These are phyloP conservation scores for Fraxinus sp. DNA, from an alignment of 305 asterid species.

Conservation along the genomic window DNA sequence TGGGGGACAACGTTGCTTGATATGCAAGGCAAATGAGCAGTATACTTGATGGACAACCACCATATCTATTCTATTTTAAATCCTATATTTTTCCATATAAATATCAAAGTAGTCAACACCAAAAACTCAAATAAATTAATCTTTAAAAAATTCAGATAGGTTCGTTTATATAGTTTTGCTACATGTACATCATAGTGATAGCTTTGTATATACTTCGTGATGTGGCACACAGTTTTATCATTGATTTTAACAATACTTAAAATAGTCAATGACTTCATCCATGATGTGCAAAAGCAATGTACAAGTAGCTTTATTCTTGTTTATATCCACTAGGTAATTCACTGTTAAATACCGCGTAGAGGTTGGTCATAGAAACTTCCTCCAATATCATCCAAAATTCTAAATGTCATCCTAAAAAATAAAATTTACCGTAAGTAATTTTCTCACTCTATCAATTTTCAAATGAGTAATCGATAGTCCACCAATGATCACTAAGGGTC, in stretches of 20 bases:
- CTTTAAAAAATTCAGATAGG: not conserved
- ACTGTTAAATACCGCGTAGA: not conserved
- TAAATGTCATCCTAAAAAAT: not conserved
- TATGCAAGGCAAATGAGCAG: conserved; percentile 62
- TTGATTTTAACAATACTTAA: no score
- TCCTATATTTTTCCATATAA: not conserved
- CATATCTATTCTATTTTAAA: conserved; percentile 15
- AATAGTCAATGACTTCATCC: no score
- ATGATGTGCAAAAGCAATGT: no score
- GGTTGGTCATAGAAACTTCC: not conserved
- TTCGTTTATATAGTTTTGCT: not conserved
- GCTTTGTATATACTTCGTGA: no score
- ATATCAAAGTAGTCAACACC: not conserved
- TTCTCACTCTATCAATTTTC: not conserved
- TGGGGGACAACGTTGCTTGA: conserved; percentile 60
- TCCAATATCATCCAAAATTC: not conserved
- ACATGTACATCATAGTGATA: no score
- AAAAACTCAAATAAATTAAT: not conserved
- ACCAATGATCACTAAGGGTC: not conserved
- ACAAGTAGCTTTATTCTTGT: no score
- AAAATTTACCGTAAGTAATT: not conserved
- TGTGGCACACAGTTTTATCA: no score
- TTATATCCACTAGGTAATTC: not conserved
- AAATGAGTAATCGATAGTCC: not conserved
- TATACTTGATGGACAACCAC: conserved; percentile 43